Percentiles rank a stretch among this genome's conserved stretches.
phyloP scores from a whole-genome alignment of 306 rosid genomes.

The Argentina anserina region DNA sequence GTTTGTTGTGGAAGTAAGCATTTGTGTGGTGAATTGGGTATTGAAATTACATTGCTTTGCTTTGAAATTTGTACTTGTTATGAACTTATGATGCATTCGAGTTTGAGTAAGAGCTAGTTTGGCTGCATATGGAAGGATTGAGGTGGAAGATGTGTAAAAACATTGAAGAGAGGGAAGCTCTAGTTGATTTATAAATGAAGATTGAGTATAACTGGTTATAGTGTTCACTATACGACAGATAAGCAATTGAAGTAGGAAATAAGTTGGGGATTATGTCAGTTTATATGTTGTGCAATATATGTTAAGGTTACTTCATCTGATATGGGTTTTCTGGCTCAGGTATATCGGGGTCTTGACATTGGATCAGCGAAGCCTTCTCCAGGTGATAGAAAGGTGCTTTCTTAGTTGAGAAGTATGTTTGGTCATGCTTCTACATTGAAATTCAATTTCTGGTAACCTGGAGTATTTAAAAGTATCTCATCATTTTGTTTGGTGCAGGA shows the following conservation, averaged over 20 bases:
- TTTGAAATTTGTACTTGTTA: neutral
- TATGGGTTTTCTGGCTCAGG: conserved; percentile 38
- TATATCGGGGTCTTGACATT: conserved; percentile 80
- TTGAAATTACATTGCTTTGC: neutral
- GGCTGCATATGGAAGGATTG: neutral
- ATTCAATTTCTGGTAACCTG: neutral
- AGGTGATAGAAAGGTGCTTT: conserved; percentile 63
- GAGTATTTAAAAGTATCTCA: neutral
- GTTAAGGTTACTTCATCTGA: conserved; percentile 1
- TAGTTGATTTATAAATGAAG: neutral
- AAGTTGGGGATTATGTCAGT: neutral
- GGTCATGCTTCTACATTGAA: neutral
- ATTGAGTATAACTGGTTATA: neutral
- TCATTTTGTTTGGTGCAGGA: conserved; percentile 66
- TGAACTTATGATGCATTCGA: neutral
- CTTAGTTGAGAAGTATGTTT: conserved; percentile 11
- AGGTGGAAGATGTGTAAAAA: neutral
- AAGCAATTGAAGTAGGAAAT: neutral
- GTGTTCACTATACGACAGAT: neutral
- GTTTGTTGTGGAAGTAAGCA: too few relatives aligned
- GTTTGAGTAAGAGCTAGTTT: neutral
- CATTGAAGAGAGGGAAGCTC: neutral
- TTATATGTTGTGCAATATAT: neutral
- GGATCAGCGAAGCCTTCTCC: conserved; percentile 93
- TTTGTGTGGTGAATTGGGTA: conserved; percentile 4